These are phyloP conservation scores for Pythium scleroteichum DNA, from an alignment of 352 stramenopile species.

Conservation along the genomic window DNA sequence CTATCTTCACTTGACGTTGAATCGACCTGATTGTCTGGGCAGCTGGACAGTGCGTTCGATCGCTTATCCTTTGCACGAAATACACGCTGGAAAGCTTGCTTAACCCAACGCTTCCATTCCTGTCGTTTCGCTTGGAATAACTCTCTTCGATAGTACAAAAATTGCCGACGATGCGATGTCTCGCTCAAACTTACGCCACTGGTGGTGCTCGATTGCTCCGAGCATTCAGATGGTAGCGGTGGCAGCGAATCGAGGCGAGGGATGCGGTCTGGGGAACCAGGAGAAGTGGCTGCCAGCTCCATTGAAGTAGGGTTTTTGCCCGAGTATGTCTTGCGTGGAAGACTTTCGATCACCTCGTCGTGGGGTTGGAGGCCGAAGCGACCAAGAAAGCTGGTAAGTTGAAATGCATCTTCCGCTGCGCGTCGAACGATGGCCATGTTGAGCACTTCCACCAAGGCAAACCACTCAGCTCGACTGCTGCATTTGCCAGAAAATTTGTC, in stretches of 20 bases:
- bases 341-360: slow-evolving; percentile 1
- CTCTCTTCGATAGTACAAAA: background rate
- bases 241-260: background rate
- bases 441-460: slow-evolving; percentile 8
- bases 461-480: slow-evolving; percentile 1
- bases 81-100: background rate
- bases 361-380: slow-evolving; percentile 10
- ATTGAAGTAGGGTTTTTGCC: too few species aligned
- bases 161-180: background rate
- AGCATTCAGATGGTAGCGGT: slow-evolving; percentile 1
- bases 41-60: background rate
- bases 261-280: too few species aligned
- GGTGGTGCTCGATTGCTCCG: background rate
- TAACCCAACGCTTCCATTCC: background rate
- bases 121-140: background rate
- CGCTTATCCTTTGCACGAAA: background rate
- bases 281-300: background rate
- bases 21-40: background rate
- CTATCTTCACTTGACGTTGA: too few species aligned
- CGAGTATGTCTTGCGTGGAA: background rate
- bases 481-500: background rate
- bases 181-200: background rate
- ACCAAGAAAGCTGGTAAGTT: slow-evolving; percentile 14
- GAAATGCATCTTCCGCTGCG: slow-evolving; percentile 19
- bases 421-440: slow-evolving; percentile 2